phyloP scores from a whole-genome alignment of 345 rosid species.

The Punica granatum region DNA sequence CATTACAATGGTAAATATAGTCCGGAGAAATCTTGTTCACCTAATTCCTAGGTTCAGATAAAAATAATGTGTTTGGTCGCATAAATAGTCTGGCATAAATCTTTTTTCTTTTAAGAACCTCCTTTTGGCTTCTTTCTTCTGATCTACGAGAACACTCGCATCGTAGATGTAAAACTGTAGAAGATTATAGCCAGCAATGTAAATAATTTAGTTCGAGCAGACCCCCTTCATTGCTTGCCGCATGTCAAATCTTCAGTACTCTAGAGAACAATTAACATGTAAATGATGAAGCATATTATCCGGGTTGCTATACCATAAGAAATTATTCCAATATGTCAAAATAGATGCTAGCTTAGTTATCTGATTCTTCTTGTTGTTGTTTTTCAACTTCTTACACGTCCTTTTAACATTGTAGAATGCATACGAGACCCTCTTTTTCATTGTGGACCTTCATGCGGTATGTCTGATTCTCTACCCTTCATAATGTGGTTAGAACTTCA shows the following conservation, averaged over 20 bases:
- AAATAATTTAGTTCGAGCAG: neutral
- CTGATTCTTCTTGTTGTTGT: neutral
- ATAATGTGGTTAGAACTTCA: neutral
- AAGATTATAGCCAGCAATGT: neutral
- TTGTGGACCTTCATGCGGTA: constrained; percentile 92
- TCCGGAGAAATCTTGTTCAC: neutral
- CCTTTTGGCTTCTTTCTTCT: neutral
- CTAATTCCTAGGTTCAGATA: neutral
- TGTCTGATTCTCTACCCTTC: constrained; percentile 8
- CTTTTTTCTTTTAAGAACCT: neutral
- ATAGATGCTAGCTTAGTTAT: neutral
- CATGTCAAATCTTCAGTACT: neutral
- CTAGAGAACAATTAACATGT: no score
- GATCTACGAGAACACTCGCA: neutral
- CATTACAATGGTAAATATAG: neutral
- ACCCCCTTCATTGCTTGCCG: neutral
- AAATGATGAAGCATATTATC: neutral
- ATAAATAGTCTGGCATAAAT: neutral
- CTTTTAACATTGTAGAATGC: constrained; percentile 46
- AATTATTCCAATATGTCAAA: neutral
- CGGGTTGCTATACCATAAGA: neutral
- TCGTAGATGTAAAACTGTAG: neutral
- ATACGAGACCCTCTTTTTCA: constrained; percentile 76
- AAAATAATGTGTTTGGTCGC: neutral
- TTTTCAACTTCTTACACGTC: constrained; percentile 2